A percentile compares a stretch with the other conserved stretches of the same genome.
Evolutionary conservation across 805 yeast genomes (phyloP).

Genomic region (Hagleromyces aurorensis): DNA sequence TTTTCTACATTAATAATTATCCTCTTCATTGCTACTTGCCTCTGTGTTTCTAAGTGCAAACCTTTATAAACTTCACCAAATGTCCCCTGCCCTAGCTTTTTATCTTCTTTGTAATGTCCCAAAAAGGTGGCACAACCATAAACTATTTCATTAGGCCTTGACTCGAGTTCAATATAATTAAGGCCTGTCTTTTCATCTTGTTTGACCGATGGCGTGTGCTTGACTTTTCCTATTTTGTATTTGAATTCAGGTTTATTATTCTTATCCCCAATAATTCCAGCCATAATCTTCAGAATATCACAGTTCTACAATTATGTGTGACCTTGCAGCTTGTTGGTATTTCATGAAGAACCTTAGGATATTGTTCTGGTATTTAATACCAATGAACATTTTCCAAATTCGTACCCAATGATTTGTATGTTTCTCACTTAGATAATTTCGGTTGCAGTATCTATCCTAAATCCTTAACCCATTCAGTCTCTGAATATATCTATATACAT

Average conservation of each 20-base stretch:
- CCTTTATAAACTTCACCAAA: conserved; percentile 89
- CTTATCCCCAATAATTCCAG: too few species aligned
- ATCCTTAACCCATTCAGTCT: too few species aligned
- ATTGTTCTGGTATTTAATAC: too few species aligned
- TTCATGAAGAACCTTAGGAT: too few species aligned
- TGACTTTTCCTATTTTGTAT: conserved; percentile 31
- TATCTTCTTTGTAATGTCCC: conserved; percentile 29
- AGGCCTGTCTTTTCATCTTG: conserved; percentile 22
- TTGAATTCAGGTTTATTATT: conserved; percentile 18
- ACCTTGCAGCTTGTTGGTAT: too few species aligned
- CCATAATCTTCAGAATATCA: too few species aligned
- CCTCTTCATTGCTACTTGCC: conserved; percentile 82
- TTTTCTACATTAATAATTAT: conserved; percentile 46
- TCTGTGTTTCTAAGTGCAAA: conserved; percentile 35
- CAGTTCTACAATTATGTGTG: too few species aligned
- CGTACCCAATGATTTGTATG: too few species aligned
- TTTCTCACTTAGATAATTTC: too few species aligned
- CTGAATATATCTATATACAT: too few species aligned
- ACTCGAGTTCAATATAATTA: conserved; percentile 22
- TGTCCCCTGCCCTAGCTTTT: conserved; percentile 73
- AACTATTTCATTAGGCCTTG: conserved; percentile 21
- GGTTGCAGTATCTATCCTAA: too few species aligned
- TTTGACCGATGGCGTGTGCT: conserved; percentile 27
- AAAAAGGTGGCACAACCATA: conserved; percentile 29
- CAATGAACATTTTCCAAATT: too few species aligned